Base-by-base conservation (phyloP, 2,329 filamentous ascomycete species). In the Aspergillus eucalypticola region DNA sequence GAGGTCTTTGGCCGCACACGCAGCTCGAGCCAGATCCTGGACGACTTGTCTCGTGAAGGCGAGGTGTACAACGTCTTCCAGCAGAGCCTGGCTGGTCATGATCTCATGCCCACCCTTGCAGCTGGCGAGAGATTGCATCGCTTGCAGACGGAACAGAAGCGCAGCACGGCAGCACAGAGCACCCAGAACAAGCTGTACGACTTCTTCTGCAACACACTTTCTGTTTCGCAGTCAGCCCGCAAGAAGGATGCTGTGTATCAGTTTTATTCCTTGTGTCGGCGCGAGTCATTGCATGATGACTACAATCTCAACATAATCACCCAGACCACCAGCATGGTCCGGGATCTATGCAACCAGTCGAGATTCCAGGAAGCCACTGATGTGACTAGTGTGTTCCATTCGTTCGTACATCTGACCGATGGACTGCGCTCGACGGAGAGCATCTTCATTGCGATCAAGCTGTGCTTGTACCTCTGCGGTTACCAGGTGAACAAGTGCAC, bases 41-140 rank as follows among this genome's bases (percentile, higher is more conserved):
- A 71, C 5, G 77, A 81, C 39, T 71, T 82, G 59, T 66, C 77
- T 21, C 74, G 74, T 6, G 79, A 82, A 66, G 76, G 75, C 55
- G 67, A 74, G 21, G 73, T 78, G n/a, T 80, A 79, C 61, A 75
- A 75, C 59, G 66, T 72, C 8, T 78, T 77, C 66, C 64, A 73
- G 19, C 71, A 70, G 54, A 72, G 69, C 23, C 67, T 76, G 25
- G 66, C 70, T 8, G 64, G 69, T 15, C 70, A 73, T 41, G 72
- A 76, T 53, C 68, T 77, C 51, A 65, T 75, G 55, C 67, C 72
- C 1, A 73, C 73, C 0, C 50, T 77, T 17, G 65, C 69, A 7
- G 62, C 70, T 39, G 73, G 74, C 6, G 70, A 74, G 48, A 66
- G 67, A 13, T 66, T 77, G 11, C 61, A 66, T 32, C 65, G 64